These are phyloP conservation scores for Miscanthus sacchariflorus DNA, from an alignment of 202 grass and related monocot species.

Conservation along the genomic window DNA sequence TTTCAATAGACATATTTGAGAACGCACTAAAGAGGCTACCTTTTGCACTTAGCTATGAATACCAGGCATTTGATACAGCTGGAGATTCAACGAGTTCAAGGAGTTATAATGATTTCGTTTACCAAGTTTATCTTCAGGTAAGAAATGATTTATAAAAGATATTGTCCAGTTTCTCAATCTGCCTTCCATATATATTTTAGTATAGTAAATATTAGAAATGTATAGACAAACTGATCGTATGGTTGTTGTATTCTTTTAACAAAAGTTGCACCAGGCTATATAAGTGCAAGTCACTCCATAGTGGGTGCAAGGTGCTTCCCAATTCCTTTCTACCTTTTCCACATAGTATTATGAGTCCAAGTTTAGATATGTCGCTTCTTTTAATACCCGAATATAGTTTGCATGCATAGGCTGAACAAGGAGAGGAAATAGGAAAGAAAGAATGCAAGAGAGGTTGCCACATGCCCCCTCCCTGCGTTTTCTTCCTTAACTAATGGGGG, in stretches of 20 bases:
- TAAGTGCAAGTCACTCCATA: neutral
- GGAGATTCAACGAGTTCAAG: neutral
- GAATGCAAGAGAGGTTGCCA: neutral
- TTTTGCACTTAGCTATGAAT: constrained; percentile 51
- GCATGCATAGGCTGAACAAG: neutral
- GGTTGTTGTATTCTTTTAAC: neutral
- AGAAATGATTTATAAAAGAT: constrained; percentile 20
- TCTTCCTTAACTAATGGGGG: neutral
- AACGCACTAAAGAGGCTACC: constrained; percentile 58
- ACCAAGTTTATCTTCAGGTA: constrained; percentile 66
- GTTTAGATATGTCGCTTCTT: neutral
- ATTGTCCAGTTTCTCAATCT: neutral
- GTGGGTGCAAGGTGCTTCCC: neutral
- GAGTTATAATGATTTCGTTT: constrained; percentile 59
- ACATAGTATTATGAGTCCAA: neutral
- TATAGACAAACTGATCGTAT: neutral
- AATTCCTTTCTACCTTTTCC: neutral
- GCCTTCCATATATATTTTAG: neutral
- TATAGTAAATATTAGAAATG: neutral
- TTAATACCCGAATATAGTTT: neutral
- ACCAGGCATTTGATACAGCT: constrained; percentile 35
- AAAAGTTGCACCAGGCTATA: neutral
- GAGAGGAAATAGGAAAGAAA: neutral
- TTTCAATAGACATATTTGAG: constrained; percentile 62
- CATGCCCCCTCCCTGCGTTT: too few species aligned